Conservation (phyloP, 352 stramenopile genomes). For the Pythium apleroticum region DNA sequence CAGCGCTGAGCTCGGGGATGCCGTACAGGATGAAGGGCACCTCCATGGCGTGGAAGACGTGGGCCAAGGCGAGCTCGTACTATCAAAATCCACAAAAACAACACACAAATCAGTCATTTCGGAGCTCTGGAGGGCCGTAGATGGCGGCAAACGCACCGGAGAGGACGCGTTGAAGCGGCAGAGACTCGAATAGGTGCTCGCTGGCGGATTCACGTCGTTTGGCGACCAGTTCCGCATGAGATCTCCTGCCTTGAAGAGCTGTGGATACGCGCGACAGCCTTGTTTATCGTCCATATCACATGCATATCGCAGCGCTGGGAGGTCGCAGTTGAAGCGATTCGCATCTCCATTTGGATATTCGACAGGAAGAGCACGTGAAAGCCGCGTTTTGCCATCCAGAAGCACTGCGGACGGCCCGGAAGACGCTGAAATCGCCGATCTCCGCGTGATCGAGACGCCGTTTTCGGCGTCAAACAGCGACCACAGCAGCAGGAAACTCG, state of each 20-base stretch:
- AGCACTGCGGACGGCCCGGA: conserved; percentile 18
- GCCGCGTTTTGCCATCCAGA: conserved; percentile 30
- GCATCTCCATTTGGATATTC: conserved; percentile 46
- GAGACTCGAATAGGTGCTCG: conserved; percentile 54
- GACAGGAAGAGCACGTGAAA: conserved; percentile 32
- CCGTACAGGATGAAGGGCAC: conserved; percentile 93
- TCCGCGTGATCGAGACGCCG: too few relatives aligned
- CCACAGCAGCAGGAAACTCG: too few relatives aligned
- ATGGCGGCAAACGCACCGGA: conserved; percentile 29
- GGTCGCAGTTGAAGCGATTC: conserved; percentile 52
- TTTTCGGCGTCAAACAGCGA: too few relatives aligned
- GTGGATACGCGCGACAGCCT: conserved; percentile 62
- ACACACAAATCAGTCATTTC: too few relatives aligned
- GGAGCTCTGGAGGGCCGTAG: too few relatives aligned
- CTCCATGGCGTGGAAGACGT: conserved; percentile 90
- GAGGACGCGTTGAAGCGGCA: conserved; percentile 68
- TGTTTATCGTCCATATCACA: conserved; percentile 40
- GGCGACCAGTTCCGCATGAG: conserved; percentile 84
- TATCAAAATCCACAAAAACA: conserved; percentile 27
- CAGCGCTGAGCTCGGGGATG: conserved; percentile 80
- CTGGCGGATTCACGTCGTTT: conserved; percentile 36
- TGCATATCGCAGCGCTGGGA: conserved; percentile 56
- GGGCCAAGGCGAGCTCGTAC: conserved; percentile 80
- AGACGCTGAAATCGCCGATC: too few relatives aligned
- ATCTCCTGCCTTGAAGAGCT: conserved; percentile 64